These are phyloP conservation scores for Tuber melanosporum DNA, from an alignment of 495 filamentous ascomycete genomes.

Conservation along the genomic window DNA sequence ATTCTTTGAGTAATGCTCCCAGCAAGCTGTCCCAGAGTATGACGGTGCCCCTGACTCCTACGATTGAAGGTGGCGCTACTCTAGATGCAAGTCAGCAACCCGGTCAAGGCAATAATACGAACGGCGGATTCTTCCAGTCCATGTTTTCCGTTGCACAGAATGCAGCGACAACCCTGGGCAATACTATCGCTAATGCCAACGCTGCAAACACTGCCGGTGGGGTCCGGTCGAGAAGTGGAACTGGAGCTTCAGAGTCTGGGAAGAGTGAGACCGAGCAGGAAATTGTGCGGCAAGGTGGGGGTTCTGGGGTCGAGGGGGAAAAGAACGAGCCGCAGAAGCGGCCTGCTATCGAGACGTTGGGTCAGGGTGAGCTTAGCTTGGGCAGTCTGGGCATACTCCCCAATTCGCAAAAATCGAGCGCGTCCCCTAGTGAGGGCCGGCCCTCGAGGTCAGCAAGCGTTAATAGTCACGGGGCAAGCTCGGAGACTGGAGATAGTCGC, in stretches of 20 bases:
- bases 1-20: conserved; percentile 60
- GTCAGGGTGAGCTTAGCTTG: conserved; percentile 79
- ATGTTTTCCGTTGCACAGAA: conserved; percentile 91
- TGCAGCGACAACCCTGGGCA: conserved; percentile 79
- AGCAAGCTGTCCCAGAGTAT: conserved; percentile 84
- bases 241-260: conserved; percentile 17
- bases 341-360: conserved; percentile 80
- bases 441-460: conserved; percentile 13
- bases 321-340: conserved; percentile 54
- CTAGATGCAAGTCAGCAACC: conserved; percentile 47
- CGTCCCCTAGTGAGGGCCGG: conserved; percentile 14
- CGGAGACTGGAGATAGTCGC: conserved; percentile 10
- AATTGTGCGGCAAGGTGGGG: conserved; percentile 43
- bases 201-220: conserved; percentile 45
- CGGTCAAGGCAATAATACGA: conserved; percentile 42
- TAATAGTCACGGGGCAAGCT: conserved; percentile 11
- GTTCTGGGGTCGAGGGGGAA: conserved; percentile 29
- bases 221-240: conserved; percentile 39
- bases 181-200: conserved; percentile 62
- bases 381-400: conserved; percentile 39
- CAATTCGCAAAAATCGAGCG: conserved; percentile 22
- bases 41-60: conserved; percentile 66
- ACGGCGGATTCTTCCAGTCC: conserved; percentile 77
- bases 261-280: conserved; percentile 43
- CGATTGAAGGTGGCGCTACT: conserved; percentile 50